These are phyloP conservation scores for Sphaerulina musiva DNA, from an alignment of 2,329 filamentous ascomycete genomes.

Conservation along the genomic window DNA sequence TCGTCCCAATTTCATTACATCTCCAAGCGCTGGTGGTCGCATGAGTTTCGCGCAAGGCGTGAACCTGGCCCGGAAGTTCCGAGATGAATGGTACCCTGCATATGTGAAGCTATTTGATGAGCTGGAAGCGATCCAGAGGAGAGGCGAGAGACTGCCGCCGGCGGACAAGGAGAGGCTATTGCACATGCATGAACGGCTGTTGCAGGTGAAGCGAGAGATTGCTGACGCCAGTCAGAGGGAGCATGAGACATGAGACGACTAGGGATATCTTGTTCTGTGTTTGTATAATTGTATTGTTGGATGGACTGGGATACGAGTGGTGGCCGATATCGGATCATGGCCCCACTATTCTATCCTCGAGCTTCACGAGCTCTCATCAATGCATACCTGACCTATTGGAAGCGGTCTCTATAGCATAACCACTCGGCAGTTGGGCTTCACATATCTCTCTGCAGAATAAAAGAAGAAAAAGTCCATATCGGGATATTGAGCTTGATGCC, in stretches of 20 bases:
- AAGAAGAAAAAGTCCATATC: too few relatives aligned
- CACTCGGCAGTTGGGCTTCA: not conserved
- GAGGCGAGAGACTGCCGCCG: constrained; percentile 27
- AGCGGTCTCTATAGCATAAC: not conserved
- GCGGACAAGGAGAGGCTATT: constrained; percentile 49
- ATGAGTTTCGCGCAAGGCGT: constrained; percentile 37
- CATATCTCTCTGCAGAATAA: not conserved
- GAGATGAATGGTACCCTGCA: constrained; percentile 50
- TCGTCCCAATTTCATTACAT: not conserved
- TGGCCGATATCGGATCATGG: not conserved
- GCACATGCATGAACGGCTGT: constrained; percentile 48
- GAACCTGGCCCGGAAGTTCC: constrained; percentile 46
- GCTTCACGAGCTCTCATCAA: not conserved
- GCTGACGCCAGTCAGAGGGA: constrained; percentile 31
- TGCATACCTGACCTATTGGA: not conserved
- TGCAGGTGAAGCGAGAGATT: constrained; percentile 55
- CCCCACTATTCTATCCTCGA: not conserved
- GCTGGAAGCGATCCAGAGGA: constrained; percentile 33
- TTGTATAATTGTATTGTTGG: too few relatives aligned
- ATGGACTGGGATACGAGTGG: not conserved
- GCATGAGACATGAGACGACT: constrained; percentile 3
- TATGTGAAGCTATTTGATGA: constrained; percentile 52
- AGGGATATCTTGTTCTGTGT: too few relatives aligned
- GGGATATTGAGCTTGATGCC: not conserved
- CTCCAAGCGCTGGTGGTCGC: not conserved